Percentiles rank a stretch among this genome's conserved stretches.
These are phyloP conservation scores for Amanita pseudoporphyria DNA, from an alignment of 768 basidiomycete species.

Conservation along the genomic window DNA sequence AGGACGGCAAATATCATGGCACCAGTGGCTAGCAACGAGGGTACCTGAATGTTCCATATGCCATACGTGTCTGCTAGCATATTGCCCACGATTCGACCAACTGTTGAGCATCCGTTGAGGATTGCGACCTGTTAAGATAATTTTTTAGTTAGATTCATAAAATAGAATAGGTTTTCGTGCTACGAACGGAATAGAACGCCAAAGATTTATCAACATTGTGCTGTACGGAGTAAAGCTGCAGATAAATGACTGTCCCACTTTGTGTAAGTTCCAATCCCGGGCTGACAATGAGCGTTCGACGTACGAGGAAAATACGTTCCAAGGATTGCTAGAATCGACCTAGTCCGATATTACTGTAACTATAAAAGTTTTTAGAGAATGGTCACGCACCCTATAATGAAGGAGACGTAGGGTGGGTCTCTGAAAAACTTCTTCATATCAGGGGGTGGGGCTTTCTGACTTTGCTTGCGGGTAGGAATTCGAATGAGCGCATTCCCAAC, in stretches of 20 bases:
- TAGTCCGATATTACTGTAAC: conserved; percentile 10
- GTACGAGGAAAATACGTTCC: conserved; percentile 29
- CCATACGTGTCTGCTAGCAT: conserved; percentile 27
- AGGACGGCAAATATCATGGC: conserved; percentile 31
- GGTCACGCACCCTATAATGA: conserved; percentile 17
- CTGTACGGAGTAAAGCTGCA: conserved; percentile 40
- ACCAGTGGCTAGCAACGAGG: conserved; percentile 24
- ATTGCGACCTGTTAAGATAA: conserved; percentile 24
- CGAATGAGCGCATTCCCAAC: conserved; percentile 8
- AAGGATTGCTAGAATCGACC: conserved; percentile 12
- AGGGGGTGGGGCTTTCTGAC: conserved; percentile 9
- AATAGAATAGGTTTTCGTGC: neutral
- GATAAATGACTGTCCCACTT: conserved; percentile 35
- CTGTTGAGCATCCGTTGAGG: conserved; percentile 22
- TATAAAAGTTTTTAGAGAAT: conserved; percentile 3
- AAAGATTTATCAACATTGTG: conserved; percentile 30
- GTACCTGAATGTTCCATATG: conserved; percentile 27
- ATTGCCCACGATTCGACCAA: conserved; percentile 26
- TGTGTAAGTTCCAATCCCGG: neutral
- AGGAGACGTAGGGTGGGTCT: conserved; percentile 21
- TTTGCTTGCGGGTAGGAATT: neutral
- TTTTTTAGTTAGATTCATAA: conserved; percentile 13
- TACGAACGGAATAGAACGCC: conserved; percentile 39
- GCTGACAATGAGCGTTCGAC: conserved; percentile 11
- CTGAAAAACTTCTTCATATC: conserved; percentile 22